Percentiles rank a stretch among this genome's conserved stretches.
Evolutionary conservation across 768 basidiomycete genomes (phyloP).

Genomic region (Hygrocybe punicea): DNA sequence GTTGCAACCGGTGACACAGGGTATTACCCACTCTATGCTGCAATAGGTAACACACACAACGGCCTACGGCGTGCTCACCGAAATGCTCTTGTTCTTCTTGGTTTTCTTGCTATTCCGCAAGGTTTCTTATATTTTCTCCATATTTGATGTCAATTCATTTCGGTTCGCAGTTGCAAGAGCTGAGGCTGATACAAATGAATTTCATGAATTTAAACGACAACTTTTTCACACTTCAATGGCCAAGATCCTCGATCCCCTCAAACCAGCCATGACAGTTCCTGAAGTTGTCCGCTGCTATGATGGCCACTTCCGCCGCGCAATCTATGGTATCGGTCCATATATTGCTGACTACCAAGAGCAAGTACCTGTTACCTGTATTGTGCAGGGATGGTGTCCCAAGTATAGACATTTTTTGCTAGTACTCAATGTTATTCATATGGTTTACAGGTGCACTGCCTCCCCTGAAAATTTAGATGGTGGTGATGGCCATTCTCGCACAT

Average conservation of each 20-base stretch:
- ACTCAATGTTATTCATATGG: too few species aligned
- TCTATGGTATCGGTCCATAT: constrained; percentile 35
- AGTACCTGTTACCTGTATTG: constrained; percentile 27
- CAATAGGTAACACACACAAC: constrained; percentile 28
- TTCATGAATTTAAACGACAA: constrained; percentile 27
- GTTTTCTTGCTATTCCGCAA: constrained; percentile 37
- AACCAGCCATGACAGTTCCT: constrained; percentile 24
- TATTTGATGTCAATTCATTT: too few species aligned
- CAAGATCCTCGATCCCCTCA: constrained; percentile 19
- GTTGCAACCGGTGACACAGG: constrained; percentile 39
- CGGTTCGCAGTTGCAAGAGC: background rate
- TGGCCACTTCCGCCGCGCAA: constrained; percentile 24
- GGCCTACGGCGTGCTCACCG: constrained; percentile 28
- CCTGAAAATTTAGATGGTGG: too few species aligned
- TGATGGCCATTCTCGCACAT: too few species aligned
- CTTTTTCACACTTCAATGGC: constrained; percentile 31
- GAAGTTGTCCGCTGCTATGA: constrained; percentile 25
- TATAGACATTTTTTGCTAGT: too few species aligned
- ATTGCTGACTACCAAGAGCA: constrained; percentile 44
- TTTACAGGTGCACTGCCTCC: too few species aligned
- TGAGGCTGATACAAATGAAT: constrained; percentile 15
- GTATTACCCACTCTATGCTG: constrained; percentile 36
- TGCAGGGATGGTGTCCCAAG: constrained; percentile 34
- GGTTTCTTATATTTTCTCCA: too few species aligned
- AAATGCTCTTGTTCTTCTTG: constrained; percentile 26